Evolutionary conservation across 208 protist genomes (phyloP).

Genomic region (Trypanosoma platydactyli): DNA sequence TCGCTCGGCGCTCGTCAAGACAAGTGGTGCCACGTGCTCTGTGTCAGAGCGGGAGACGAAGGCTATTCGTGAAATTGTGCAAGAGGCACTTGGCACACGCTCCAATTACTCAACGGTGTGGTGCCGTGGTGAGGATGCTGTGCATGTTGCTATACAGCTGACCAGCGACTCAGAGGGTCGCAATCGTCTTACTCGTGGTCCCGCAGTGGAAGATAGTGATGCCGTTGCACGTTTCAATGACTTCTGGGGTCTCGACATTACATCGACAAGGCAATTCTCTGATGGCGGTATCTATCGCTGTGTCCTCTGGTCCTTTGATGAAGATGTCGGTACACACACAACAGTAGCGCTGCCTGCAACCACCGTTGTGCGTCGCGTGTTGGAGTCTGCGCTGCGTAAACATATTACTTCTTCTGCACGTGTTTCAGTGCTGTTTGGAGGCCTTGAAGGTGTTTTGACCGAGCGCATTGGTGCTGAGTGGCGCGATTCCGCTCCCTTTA

Average conservation of each 20-base stretch:
- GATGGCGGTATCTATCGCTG: conserved; percentile 87
- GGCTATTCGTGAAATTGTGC: conserved; percentile 32
- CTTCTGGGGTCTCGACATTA: conserved; percentile 73
- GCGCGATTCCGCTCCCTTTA: conserved; percentile 59
- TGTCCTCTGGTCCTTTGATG: conserved; percentile 70
- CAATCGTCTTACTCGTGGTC: conserved; percentile 75
- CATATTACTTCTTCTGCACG: conserved; percentile 38
- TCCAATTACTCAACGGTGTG: conserved; percentile 48
- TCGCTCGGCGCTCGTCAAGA: conserved; percentile 8
- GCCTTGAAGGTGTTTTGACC: conserved; percentile 57
- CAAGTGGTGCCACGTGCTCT: conserved; percentile 8
- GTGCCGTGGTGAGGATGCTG: conserved; percentile 34
- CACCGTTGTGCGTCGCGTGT: conserved; percentile 52
- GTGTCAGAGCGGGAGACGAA: conserved; percentile 25
- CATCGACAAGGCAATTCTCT: conserved; percentile 83
- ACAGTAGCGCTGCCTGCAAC: conserved; percentile 56
- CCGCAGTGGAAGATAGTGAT: conserved; percentile 62
- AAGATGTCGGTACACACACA: conserved; percentile 53
- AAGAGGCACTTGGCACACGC: conserved; percentile 55
- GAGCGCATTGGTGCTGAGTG: conserved; percentile 79
- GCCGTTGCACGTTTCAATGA: conserved; percentile 72
- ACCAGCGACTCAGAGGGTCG: conserved; percentile 62
- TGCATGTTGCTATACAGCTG: conserved; percentile 64
- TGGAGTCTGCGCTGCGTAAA: conserved; percentile 57
- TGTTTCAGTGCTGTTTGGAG: conserved; percentile 57